These are phyloP conservation scores for Skeletonema marinoi DNA, from an alignment of 108 stramenopile genomes.

Conservation along the genomic window DNA sequence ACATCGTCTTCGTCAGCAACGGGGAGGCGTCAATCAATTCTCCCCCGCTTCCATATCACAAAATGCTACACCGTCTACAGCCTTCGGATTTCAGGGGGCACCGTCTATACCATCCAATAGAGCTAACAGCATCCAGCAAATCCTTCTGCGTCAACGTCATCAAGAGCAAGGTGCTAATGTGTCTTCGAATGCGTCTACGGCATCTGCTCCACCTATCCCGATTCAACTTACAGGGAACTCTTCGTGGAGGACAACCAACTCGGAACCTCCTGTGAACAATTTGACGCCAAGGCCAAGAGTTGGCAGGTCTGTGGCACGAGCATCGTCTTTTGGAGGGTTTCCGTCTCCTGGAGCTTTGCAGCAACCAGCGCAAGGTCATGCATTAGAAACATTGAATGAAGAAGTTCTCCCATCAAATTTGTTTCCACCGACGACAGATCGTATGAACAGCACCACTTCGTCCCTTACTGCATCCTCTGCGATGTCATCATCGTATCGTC, in stretches of 20 bases:
- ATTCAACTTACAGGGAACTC: not conserved
- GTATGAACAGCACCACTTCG: not conserved
- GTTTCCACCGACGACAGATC: not conserved
- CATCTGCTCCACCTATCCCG: constrained; percentile 1
- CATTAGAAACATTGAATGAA: not conserved
- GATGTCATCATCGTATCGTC: not conserved
- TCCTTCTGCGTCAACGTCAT: not conserved
- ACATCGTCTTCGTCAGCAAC: constrained; percentile 2
- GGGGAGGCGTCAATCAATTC: not conserved
- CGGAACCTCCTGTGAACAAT: not conserved
- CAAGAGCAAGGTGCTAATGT: constrained; percentile 1
- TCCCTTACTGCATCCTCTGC: constrained; percentile 1
- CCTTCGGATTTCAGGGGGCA: not conserved
- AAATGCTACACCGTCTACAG: not conserved
- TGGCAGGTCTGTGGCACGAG: not conserved
- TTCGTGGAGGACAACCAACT: not conserved
- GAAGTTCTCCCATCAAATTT: constrained; percentile 6
- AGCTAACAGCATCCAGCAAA: not conserved
- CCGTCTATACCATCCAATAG: not conserved
- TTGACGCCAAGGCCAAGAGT: not conserved
- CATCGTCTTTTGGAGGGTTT: constrained; percentile 12
- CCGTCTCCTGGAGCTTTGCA: not conserved
- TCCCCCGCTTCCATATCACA: constrained; percentile 3
- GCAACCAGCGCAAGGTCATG: not conserved
- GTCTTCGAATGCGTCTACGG: not conserved